These are phyloP conservation scores for Xylaria castorea DNA, from an alignment of 495 filamentous ascomycete species.

Conservation along the genomic window DNA sequence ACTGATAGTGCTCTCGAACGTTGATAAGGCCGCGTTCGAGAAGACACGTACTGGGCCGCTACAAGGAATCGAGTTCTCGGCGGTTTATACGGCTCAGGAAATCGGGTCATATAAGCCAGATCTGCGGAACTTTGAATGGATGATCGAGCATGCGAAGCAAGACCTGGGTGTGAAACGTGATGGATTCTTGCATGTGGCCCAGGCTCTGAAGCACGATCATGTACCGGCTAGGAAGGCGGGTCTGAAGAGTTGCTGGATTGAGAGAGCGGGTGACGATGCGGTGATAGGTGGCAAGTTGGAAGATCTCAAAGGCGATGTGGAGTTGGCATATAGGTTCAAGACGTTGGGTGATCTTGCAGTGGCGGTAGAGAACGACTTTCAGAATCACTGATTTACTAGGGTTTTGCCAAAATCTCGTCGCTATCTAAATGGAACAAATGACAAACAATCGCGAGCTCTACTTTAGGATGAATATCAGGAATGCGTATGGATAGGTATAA, in stretches of 20 bases:
- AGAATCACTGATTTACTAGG: neutral
- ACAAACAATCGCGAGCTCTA: no score
- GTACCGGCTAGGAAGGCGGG: neutral
- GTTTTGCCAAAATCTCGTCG: no score
- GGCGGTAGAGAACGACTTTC: neutral
- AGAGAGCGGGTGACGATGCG: neutral
- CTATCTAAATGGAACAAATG: no score
- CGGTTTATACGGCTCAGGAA: neutral
- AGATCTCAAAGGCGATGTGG: neutral
- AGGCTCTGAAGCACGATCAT: neutral
- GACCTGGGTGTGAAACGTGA: neutral
- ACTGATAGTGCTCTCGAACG: neutral
- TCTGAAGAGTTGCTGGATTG: slow-evolving; percentile 4
- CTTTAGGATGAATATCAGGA: no score
- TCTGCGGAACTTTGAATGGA: neutral
- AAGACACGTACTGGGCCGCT: neutral
- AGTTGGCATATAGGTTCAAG: neutral
- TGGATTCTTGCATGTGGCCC: neutral
- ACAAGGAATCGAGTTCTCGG: neutral
- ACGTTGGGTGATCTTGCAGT: neutral
- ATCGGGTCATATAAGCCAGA: slow-evolving; percentile 5
- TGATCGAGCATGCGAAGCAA: neutral
- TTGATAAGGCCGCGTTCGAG: neutral
- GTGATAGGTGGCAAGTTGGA: neutral
- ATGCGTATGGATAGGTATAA: no score